Base-by-base conservation (phyloP, 2,329 filamentous ascomycete genomes). In the Trichoderma aggressivum region DNA sequence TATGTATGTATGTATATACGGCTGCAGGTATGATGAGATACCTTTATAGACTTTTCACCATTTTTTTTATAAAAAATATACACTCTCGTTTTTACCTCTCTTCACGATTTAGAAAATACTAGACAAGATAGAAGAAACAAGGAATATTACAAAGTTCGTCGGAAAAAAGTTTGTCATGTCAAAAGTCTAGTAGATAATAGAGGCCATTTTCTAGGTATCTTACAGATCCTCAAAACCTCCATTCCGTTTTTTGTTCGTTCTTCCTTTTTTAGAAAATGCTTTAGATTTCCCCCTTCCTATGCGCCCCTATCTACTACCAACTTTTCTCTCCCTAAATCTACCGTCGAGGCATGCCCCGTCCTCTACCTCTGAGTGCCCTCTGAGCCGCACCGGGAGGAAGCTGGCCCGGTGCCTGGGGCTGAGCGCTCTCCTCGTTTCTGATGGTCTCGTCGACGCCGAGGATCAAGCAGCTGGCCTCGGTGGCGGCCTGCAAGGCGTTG, bases 371-470 rank as follows among this genome's bases (percentile, higher is more conserved):
- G 75, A 98, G 83, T 55, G 94, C 95, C 78, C 95, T 87, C 85
- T 98, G 95, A 12, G 95, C 94, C 26, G 95, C 94, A 75, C 92
- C 92, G 1, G 91, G 91, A 5, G 92, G 92, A 75, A 94, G 88
- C 81, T 92, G 87, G 70, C 89, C 88, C 0, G 95, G 95, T 10
- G 90, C 94, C 82, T 97, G 93, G 28, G 94, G 92, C 81, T 90
- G 86, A 77, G 91, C 88, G 78, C 93, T 97, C 85, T 98, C 94
- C 85, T 99, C 94, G 83, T 99, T 99, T 83, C 91, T 94, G 83
- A 99, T 98, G 39, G 96, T 99, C 89, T 99, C 96, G 80, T 99
- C 96, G 70, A 99, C 96, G 77, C 94, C 92, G 78, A 99, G 84
- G 76, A 99, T 98, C 84, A 99, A 84, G 84, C 96, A 99, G 76